Conservation (phyloP, 169 alveolate genomes). For the Plasmodium adleri region DNA sequence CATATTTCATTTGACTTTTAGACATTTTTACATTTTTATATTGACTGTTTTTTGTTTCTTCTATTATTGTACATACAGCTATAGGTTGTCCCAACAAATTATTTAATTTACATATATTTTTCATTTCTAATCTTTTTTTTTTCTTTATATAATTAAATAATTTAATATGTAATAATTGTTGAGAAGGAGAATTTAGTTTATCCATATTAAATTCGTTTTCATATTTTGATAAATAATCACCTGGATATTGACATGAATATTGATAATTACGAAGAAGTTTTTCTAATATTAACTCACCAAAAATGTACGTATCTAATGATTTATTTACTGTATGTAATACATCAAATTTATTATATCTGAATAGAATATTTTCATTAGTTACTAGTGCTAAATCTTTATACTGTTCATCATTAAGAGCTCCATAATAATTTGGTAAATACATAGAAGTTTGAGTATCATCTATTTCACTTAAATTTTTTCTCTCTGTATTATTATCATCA, state of each 20-base stretch:
- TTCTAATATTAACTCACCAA: slow-evolving; percentile 66
- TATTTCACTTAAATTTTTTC: slow-evolving; percentile 59
- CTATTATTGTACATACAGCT: slow-evolving; percentile 66
- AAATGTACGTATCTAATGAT: slow-evolving; percentile 69
- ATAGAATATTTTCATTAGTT: slow-evolving; percentile 60
- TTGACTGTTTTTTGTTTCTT: neutral
- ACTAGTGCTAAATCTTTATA: slow-evolving; percentile 39
- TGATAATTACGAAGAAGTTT: slow-evolving; percentile 58
- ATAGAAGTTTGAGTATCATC: slow-evolving; percentile 65
- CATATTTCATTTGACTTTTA: neutral
- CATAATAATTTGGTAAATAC: slow-evolving; percentile 45
- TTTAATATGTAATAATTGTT: slow-evolving; percentile 45
- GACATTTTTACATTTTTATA: neutral
- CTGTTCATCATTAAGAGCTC: slow-evolving; percentile 35
- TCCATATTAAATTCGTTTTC: slow-evolving; percentile 64
- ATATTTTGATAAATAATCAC: slow-evolving; percentile 62
- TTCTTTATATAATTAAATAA: slow-evolving; percentile 62
- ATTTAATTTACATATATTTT: slow-evolving; percentile 53
- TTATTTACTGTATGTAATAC: slow-evolving; percentile 45
- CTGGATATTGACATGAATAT: slow-evolving; percentile 71
- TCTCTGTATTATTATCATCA: slow-evolving; percentile 64
- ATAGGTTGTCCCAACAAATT: slow-evolving; percentile 75
- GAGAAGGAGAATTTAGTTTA: slow-evolving; percentile 15
- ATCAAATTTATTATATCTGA: slow-evolving; percentile 51
- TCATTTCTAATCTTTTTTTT: slow-evolving; percentile 73